These are phyloP conservation scores for Middelhovenomyces tepae DNA, from an alignment of 805 yeast genomes.

Conservation along the genomic window DNA sequence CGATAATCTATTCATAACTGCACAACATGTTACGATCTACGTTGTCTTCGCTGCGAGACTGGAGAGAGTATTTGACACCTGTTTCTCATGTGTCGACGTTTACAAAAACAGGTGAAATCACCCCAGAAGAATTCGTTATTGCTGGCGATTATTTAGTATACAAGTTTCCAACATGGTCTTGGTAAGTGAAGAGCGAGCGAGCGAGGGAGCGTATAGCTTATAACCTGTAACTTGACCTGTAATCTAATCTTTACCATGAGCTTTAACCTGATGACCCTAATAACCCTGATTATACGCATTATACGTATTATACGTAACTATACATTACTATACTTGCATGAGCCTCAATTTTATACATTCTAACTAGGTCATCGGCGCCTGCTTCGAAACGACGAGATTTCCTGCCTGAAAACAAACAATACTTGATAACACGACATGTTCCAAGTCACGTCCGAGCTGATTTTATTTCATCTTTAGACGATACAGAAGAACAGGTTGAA, in stretches of 20 bases:
- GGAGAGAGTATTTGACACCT: conserved; percentile 91
- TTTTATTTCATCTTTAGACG: conserved; percentile 29
- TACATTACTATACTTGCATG: no score
- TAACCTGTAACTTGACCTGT: no score
- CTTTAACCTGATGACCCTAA: no score
- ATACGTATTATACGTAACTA: no score
- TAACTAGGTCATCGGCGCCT: conserved; percentile 39
- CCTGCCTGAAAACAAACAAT: conserved; percentile 81
- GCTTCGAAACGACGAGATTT: conserved; percentile 51
- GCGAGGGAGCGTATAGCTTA: neutral
- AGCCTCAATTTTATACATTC: no score
- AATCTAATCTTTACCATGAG: no score
- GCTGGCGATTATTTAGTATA: conserved; percentile 91
- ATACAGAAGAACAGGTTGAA: conserved; percentile 6
- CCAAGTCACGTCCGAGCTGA: conserved; percentile 72
- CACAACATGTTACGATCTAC: conserved; percentile 57
- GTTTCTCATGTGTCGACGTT: conserved; percentile 81
- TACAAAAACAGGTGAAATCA: conserved; percentile 77
- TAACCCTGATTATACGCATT: no score
- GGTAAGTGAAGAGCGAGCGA: conserved; percentile 36
- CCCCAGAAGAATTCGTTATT: conserved; percentile 88
- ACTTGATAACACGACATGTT: conserved; percentile 78
- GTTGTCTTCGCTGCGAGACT: conserved; percentile 45
- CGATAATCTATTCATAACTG: conserved; percentile 1
- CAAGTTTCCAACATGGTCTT: conserved; percentile 95